Percentiles rank a stretch among this genome's conserved stretches.
phyloP scores from a whole-genome alignment of 495 filamentous ascomycete species.

The Penicillium odoratum region DNA sequence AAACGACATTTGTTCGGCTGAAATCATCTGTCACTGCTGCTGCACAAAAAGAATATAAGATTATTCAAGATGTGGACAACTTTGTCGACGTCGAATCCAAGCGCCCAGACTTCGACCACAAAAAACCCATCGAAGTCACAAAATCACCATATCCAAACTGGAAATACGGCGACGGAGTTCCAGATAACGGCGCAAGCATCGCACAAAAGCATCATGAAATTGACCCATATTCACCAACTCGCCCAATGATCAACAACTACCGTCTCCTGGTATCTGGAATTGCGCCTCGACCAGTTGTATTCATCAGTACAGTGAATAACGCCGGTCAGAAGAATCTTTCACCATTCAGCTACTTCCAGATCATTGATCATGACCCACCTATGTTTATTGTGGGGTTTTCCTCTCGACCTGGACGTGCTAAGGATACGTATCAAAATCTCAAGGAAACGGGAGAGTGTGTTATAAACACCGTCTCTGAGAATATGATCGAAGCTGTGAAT shows the following conservation, averaged over 20 bases:
- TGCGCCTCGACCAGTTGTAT: constrained; percentile 72
- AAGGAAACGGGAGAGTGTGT: constrained; percentile 63
- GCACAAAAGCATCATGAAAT: constrained; percentile 65
- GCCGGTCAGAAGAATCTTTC: constrained; percentile 69
- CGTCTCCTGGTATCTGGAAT: constrained; percentile 83
- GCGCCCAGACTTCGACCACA: constrained; percentile 58
- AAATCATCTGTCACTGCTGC: constrained; percentile 15
- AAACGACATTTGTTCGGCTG: constrained; percentile 8
- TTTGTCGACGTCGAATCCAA: constrained; percentile 70
- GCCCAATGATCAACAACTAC: constrained; percentile 73
- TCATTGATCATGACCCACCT: constrained; percentile 83
- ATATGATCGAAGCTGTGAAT: constrained; percentile 84
- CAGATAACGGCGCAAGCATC: constrained; percentile 48
- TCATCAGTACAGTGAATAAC: constrained; percentile 52
- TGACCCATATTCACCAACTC: constrained; percentile 69
- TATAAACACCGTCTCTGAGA: constrained; percentile 80
- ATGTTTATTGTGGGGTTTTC: constrained; percentile 77
- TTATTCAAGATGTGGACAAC: constrained; percentile 42
- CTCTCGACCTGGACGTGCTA: constrained; percentile 51
- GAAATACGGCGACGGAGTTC: constrained; percentile 70
- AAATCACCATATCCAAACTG: constrained; percentile 71
- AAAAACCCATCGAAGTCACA: constrained; percentile 57
- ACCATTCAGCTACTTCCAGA: constrained; percentile 77
- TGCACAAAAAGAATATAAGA: constrained; percentile 28
- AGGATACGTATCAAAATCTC: constrained; percentile 75